These are phyloP conservation scores for Mycena capillaripes DNA, from an alignment of 768 basidiomycete genomes.

Conservation along the genomic window DNA sequence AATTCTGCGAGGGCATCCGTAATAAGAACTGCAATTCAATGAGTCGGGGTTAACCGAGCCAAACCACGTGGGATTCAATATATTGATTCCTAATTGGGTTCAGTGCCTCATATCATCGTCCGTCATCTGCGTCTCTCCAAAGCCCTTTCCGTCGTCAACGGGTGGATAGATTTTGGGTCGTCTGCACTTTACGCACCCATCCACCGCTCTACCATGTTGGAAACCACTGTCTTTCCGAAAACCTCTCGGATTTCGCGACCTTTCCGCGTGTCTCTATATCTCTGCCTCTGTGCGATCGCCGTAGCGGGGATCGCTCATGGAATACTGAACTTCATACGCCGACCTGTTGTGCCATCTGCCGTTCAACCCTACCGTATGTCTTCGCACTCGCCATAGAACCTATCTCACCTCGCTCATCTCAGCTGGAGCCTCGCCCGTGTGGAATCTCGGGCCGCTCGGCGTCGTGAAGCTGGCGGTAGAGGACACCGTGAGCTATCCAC, in stretches of 20 bases:
- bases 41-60: no score
- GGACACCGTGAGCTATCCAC: slow-evolving; percentile 37
- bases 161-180: no score
- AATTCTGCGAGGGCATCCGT: no score
- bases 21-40: no score
- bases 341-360: background rate
- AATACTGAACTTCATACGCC: background rate
- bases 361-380: background rate
- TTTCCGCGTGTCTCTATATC: background rate
- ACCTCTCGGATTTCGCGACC: background rate
- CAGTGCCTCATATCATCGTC: no score
- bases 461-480: slow-evolving; percentile 38
- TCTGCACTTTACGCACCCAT: no score
- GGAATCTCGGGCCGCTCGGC: slow-evolving; percentile 43
- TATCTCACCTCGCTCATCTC: background rate
- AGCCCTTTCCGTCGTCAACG: no score
- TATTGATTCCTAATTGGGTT: no score
- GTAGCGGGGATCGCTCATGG: background rate
- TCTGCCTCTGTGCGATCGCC: background rate
- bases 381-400: background rate
- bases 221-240: no score
- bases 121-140: no score
- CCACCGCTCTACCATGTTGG: no score
- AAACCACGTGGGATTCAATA: no score
- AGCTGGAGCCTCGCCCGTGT: slow-evolving; percentile 7